A percentile compares a stretch with the other conserved stretches of the same genome.
Evolutionary conservation across 148 eudicot genomes (phyloP).

Genomic region (Amaranthus cruentus): DNA sequence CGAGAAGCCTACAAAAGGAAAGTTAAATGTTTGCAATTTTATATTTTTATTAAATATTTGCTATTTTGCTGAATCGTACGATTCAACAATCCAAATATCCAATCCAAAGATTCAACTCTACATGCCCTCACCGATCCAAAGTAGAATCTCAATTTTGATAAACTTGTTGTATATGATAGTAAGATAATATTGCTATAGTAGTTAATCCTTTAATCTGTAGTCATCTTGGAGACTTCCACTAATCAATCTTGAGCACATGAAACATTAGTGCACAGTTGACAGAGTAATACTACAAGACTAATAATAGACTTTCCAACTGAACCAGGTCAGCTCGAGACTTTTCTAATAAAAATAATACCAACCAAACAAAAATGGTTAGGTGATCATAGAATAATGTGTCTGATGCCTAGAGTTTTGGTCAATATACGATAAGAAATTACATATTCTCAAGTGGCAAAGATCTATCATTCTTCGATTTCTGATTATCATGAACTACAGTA

Average conservation of each 20-base stretch:
- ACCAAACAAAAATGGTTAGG: neutral
- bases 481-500: too few relatives aligned
- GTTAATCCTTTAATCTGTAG: neutral
- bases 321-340: neutral
- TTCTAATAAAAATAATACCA: neutral
- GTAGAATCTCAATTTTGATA: too few relatives aligned
- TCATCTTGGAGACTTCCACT: neutral
- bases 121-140: too few relatives aligned
- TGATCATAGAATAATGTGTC: neutral
- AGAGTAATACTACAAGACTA: neutral
- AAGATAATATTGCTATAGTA: neutral
- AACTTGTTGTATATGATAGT: neutral
- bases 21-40: neutral
- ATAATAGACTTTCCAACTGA: neutral
- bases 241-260: neutral
- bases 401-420: neutral
- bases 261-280: neutral
- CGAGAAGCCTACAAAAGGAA: conserved; percentile 65
- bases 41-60: too few relatives aligned
- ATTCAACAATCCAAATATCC: too few relatives aligned
- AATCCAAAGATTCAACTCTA: too few relatives aligned
- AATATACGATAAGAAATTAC: neutral
- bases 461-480: too few relatives aligned
- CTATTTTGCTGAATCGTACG: too few relatives aligned
- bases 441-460: too few relatives aligned